phyloP scores from a whole-genome alignment of 2,329 filamentous ascomycete genomes.

The Rhynchosporium agropyri region DNA sequence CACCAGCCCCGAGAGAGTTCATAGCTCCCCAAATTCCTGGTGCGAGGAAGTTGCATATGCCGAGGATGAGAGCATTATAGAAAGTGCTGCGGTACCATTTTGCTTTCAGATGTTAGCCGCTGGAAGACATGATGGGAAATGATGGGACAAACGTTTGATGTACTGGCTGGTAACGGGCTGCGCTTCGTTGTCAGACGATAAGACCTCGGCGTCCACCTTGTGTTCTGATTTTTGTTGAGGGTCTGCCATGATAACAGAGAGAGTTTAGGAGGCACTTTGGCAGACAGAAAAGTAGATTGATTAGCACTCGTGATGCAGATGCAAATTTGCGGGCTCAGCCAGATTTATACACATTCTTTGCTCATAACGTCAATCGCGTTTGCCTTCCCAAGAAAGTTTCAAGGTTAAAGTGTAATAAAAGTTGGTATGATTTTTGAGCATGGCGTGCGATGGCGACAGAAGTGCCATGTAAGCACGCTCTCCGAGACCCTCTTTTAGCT shows the following conservation, averaged over 20 bases:
- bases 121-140: neutral
- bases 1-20: slow-evolving; percentile 73
- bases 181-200: slow-evolving; percentile 31
- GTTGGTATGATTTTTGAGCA: neutral
- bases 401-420: slow-evolving; percentile 3
- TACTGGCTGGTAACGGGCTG: slow-evolving; percentile 23
- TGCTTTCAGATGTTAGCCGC: slow-evolving; percentile 19
- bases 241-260: slow-evolving; percentile 17
- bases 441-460: slow-evolving; percentile 19
- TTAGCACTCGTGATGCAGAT: neutral
- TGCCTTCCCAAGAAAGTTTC: neutral
- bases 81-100: slow-evolving; percentile 73
- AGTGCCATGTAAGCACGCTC: slow-evolving; percentile 18
- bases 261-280: neutral
- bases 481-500: slow-evolving; percentile 12
- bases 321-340: neutral
- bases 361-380: neutral
- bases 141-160: slow-evolving; percentile 24
- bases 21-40: slow-evolving; percentile 75
- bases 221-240: slow-evolving; percentile 20
- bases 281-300: neutral
- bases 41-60: slow-evolving; percentile 69
- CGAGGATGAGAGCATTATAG: slow-evolving; percentile 72
- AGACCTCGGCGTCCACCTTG: slow-evolving; percentile 16
- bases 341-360: neutral